A percentile compares a stretch with the other conserved stretches of the same genome.
phyloP scores from a whole-genome alignment of 176 grass and related monocot genomes.

The Thinopyrum elongatum region DNA sequence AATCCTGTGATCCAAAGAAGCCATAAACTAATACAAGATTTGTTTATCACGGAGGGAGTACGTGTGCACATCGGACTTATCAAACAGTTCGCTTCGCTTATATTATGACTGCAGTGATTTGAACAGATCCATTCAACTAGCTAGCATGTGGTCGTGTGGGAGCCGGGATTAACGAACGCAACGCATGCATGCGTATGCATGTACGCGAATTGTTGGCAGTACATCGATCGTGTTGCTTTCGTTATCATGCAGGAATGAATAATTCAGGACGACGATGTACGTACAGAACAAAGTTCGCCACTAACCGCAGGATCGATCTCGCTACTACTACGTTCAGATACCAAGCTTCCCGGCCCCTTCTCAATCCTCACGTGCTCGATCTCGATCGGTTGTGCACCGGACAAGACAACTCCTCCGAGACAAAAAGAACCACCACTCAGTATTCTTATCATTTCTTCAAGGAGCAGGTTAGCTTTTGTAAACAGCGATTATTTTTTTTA shows the following conservation, averaged over 20 bases:
- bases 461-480: background rate
- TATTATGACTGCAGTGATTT: background rate
- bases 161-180: too few relatives aligned
- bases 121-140: background rate
- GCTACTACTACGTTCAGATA: background rate
- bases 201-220: background rate
- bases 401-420: background rate
- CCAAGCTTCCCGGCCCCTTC: conserved; percentile 22
- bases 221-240: background rate
- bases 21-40: too few relatives aligned
- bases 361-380: conserved; percentile 23
- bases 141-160: background rate
- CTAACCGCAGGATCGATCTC: background rate
- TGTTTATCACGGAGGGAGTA: too few relatives aligned
- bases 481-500: background rate
- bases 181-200: background rate
- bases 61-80: too few relatives aligned
- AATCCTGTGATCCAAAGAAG: too few relatives aligned
- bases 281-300: background rate
- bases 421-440: conserved; percentile 17
- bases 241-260: background rate
- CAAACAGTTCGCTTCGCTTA: background rate
- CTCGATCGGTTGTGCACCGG: background rate
- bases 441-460: conserved; percentile 7
- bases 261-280: background rate